Conservation (phyloP, 495 filamentous ascomycete genomes). For the Daldinia childiae region DNA sequence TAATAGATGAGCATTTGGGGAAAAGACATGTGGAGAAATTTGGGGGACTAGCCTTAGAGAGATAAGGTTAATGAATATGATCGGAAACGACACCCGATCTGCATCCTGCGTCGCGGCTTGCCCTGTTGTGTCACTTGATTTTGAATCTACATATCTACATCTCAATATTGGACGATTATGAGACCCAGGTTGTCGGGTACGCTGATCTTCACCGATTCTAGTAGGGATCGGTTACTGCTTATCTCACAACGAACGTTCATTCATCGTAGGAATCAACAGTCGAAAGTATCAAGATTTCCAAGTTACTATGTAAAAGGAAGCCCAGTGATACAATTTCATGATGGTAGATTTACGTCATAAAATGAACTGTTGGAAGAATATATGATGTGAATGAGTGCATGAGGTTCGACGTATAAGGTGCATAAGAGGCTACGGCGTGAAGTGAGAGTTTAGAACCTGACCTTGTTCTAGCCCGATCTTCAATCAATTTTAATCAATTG, state of each 20-base stretch:
- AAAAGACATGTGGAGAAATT: slow-evolving; percentile 6
- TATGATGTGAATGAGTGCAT: no score
- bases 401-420: no score
- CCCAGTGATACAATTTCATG: no score
- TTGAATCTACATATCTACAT: background rate
- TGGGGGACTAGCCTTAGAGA: slow-evolving; percentile 13
- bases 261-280: background rate
- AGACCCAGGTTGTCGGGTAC: slow-evolving; percentile 27
- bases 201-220: slow-evolving; percentile 9
- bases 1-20: slow-evolving; percentile 4
- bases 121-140: background rate
- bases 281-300: no score
- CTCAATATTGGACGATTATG: background rate
- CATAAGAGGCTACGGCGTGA: no score
- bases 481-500: background rate
- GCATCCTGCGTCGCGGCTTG: background rate
- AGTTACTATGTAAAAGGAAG: no score
- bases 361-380: no score
- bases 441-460: background rate
- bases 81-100: slow-evolving; percentile 31
- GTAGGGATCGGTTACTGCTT: background rate
- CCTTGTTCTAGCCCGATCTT: background rate
- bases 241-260: background rate
- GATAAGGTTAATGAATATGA: slow-evolving; percentile 15
- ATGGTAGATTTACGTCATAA: no score